A percentile compares a stretch with the other conserved stretches of the same genome.
These are phyloP conservation scores for Ustilago hordei DNA, from an alignment of 1,284 basidiomycete genomes.

Conservation along the genomic window DNA sequence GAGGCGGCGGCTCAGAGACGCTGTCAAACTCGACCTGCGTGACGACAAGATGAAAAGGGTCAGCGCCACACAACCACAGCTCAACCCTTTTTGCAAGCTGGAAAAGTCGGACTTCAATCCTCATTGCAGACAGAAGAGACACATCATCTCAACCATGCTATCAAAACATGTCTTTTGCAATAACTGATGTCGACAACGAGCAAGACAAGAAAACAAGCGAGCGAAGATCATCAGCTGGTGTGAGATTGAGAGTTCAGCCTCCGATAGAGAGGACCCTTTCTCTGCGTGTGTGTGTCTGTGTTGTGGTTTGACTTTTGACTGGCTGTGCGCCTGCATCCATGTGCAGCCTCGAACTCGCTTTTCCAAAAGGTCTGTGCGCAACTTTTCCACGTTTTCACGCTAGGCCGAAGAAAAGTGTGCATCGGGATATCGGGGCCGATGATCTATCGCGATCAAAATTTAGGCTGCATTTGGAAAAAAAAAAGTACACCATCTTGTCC, in stretches of 20 bases:
- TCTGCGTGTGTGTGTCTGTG: conserved; percentile 4
- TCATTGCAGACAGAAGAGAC: not conserved
- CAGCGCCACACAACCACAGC: conserved; percentile 2
- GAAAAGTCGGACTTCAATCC: not conserved
- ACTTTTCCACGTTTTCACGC: conserved; percentile 1
- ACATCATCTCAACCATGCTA: not conserved
- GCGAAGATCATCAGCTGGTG: not conserved
- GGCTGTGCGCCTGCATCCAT: conserved; percentile 2
- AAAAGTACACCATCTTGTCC: conserved; percentile 16
- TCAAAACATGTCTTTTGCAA: not conserved
- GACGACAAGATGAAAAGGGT: conserved; percentile 4
- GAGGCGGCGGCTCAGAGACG: not conserved
- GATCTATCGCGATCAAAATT: conserved; percentile 29
- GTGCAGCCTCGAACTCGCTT: not conserved
- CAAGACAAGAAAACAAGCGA: not conserved
- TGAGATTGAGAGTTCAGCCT: conserved; percentile 3
- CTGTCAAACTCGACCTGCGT: conserved; percentile 8
- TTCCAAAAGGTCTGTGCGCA: not conserved
- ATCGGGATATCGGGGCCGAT: not conserved
- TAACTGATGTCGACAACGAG: not conserved
- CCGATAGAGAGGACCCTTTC: conserved; percentile 9
- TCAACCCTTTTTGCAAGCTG: not conserved
- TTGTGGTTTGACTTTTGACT: conserved; percentile 22
- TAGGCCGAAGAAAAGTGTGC: not conserved
- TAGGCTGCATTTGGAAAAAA: not conserved